These are phyloP conservation scores for Colletotrichum viniferum DNA, from an alignment of 2,329 filamentous ascomycete genomes.

Conservation along the genomic window DNA sequence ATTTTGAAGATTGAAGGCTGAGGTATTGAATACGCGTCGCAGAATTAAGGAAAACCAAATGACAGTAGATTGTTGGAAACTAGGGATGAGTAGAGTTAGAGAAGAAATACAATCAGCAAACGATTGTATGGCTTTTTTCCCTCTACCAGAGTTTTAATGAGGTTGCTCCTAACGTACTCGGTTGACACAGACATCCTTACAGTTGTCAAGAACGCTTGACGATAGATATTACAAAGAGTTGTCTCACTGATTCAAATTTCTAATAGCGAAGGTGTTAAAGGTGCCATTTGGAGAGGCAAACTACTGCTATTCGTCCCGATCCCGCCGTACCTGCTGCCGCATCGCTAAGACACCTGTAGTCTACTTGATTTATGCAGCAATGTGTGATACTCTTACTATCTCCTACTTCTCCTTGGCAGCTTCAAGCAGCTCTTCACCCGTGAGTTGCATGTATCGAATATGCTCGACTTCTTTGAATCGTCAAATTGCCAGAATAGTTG, in stretches of 20 bases:
- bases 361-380: neutral
- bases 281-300: neutral
- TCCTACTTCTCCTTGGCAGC: neutral
- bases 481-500: neutral
- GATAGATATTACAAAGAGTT: neutral
- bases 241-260: neutral
- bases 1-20: neutral
- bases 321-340: neutral
- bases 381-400: neutral
- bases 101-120: neutral
- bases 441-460: neutral
- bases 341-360: neutral
- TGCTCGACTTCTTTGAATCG: neutral
- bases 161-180: fast-evolving
- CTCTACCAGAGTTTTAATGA: neutral
- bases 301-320: neutral
- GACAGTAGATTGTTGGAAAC: neutral
- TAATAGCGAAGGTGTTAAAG: neutral
- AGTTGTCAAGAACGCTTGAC: neutral
- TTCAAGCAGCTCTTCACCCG: fast-evolving
- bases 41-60: neutral
- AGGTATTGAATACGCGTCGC: neutral
- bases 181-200: neutral
- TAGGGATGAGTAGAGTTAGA: neutral
- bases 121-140: fast-evolving